These are phyloP conservation scores for Phytophthora ramorum DNA, from an alignment of 352 stramenopile genomes.

Conservation along the genomic window DNA sequence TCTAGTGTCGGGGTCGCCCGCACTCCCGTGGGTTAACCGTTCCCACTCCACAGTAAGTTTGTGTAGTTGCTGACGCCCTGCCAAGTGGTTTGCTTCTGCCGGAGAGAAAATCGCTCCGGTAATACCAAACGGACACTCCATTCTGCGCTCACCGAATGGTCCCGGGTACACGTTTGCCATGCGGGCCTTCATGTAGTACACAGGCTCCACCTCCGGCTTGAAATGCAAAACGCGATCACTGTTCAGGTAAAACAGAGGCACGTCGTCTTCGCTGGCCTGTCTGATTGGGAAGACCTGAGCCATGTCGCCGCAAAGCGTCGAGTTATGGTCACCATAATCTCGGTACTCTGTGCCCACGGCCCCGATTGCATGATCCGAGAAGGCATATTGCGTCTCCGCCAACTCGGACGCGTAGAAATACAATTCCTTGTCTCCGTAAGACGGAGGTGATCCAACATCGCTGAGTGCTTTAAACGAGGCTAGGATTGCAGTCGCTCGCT, in stretches of 20 bases:
- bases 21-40: slow-evolving; percentile 2
- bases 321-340: slow-evolving; percentile 32
- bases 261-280: slow-evolving; percentile 15
- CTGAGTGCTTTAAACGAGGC: slow-evolving; percentile 43
- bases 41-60: slow-evolving; percentile 31
- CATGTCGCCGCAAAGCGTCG: slow-evolving; percentile 34
- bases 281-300: slow-evolving; percentile 33
- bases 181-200: slow-evolving; percentile 53
- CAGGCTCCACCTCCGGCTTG: slow-evolving; percentile 32
- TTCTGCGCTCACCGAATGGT: slow-evolving; percentile 39
- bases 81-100: slow-evolving; percentile 40
- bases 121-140: slow-evolving; percentile 64
- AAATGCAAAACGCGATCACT: slow-evolving; percentile 57
- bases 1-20: neutral
- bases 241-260: slow-evolving; percentile 58
- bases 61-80: slow-evolving; percentile 45
- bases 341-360: slow-evolving; percentile 28
- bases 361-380: slow-evolving; percentile 49
- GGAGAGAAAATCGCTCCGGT: slow-evolving; percentile 35
- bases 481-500: slow-evolving; percentile 53
- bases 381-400: slow-evolving; percentile 52
- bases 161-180: slow-evolving; percentile 49
- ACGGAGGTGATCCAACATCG: slow-evolving; percentile 32
- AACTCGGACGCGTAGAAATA: slow-evolving; percentile 64
- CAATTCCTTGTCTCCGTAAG: slow-evolving; percentile 61